Conservation (phyloP, 345 rosid genomes). For the Diplotaxis tenuifolia region DNA sequence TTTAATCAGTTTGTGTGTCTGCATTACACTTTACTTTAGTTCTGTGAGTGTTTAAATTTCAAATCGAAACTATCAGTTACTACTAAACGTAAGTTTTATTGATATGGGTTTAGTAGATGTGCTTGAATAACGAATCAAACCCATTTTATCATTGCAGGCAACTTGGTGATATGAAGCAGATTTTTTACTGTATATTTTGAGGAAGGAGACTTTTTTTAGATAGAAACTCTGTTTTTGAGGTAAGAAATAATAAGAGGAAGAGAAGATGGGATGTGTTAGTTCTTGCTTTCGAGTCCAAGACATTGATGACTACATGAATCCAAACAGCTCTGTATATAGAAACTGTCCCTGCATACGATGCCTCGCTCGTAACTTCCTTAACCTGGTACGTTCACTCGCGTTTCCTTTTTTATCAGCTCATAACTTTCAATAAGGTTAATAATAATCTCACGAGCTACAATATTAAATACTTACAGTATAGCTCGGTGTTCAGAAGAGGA, state of each 20-base stretch:
- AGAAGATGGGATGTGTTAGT: conserved; percentile 79
- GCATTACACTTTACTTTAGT: conserved; percentile 25
- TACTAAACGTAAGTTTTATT: not conserved
- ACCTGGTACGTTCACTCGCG: conserved; percentile 49
- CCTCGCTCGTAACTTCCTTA: conserved; percentile 67
- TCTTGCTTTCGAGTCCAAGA: conserved; percentile 74
- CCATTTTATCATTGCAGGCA: conserved; percentile 40
- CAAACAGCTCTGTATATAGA: conserved; percentile 66
- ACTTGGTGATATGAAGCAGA: conserved; percentile 18
- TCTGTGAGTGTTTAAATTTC: conserved; percentile 2
- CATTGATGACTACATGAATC: conserved; percentile 74
- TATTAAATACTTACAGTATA: conserved; percentile 47
- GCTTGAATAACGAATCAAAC: conserved; percentile 5
- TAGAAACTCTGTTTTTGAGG: conserved; percentile 10
- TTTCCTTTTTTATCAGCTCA: not conserved
- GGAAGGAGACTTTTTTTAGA: conserved; percentile 24
- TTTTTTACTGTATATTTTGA: conserved; percentile 5
- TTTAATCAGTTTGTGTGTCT: conserved; percentile 7
- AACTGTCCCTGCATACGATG: conserved; percentile 82
- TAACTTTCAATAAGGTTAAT: not conserved
- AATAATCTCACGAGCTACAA: not conserved
- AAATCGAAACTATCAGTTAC: not conserved
- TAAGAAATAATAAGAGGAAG: conserved; percentile 19
- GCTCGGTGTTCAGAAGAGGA: conserved; percentile 69
- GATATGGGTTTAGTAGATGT: not conserved